Evolutionary conservation across 495 filamentous ascomycete genomes (phyloP).

Genomic region (Penicillium bovifimosum): DNA sequence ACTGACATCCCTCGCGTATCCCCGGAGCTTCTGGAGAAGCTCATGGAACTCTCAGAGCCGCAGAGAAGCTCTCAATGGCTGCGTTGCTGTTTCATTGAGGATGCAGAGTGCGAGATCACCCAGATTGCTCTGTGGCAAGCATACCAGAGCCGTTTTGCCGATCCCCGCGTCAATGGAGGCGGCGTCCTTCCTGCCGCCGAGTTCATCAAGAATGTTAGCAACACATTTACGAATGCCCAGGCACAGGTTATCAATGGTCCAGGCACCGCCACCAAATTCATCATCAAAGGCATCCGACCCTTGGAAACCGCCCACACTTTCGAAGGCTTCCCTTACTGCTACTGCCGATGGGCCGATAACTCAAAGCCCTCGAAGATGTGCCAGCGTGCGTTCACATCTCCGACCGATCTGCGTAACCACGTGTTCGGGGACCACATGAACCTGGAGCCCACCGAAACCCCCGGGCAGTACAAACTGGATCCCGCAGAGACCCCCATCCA

Average conservation of each 20-base stretch:
- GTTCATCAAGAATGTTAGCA: constrained; percentile 93
- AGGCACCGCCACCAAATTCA: constrained; percentile 65
- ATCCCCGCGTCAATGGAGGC: constrained; percentile 41
- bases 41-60: constrained; percentile 74
- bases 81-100: constrained; percentile 68
- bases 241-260: constrained; percentile 71
- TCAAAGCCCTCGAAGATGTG: constrained; percentile 43
- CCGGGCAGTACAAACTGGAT: constrained; percentile 45
- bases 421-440: constrained; percentile 64
- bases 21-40: constrained; percentile 65
- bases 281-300: constrained; percentile 85
- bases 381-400: constrained; percentile 56
- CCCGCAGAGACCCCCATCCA: constrained; percentile 34
- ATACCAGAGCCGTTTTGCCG: constrained; percentile 77
- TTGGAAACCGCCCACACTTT: constrained; percentile 69
- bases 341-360: constrained; percentile 51
- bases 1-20: constrained; percentile 71
- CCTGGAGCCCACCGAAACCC: constrained; percentile 46
- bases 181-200: constrained; percentile 80
- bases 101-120: constrained; percentile 76
- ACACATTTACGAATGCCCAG: constrained; percentile 64
- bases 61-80: constrained; percentile 83
- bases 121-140: constrained; percentile 97
- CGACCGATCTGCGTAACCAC: constrained; percentile 66
- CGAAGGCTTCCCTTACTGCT: constrained; percentile 52